phyloP scores from a whole-genome alignment of 1,284 basidiomycete species.

The Leccinum variabile region DNA sequence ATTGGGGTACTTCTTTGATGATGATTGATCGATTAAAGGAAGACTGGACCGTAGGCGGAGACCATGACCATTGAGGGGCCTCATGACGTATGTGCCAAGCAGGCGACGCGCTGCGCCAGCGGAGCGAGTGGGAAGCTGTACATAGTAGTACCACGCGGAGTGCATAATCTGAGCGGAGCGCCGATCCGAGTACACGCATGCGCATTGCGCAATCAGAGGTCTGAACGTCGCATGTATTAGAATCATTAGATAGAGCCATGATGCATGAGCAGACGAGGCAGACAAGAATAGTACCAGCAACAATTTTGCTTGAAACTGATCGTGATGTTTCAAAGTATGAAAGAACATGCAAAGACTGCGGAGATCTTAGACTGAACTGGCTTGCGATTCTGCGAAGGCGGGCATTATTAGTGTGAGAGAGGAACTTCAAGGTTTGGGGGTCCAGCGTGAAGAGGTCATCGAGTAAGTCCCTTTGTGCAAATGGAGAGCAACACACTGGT shows the following conservation, averaged over 20 bases:
- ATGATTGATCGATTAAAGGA: not conserved
- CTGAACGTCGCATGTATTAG: not conserved
- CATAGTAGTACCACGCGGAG: not conserved
- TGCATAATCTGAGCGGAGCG: not conserved
- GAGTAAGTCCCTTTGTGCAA: not conserved
- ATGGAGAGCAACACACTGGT: not conserved
- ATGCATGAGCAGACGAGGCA: constrained; percentile 6
- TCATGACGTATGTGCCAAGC: not conserved
- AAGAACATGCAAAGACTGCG: constrained; percentile 11
- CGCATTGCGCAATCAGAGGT: not conserved
- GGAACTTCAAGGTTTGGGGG: not conserved
- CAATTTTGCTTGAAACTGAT: not conserved
- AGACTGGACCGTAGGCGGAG: not conserved
- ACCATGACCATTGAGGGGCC: not conserved
- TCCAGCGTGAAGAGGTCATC: not conserved
- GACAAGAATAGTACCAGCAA: constrained; percentile 16
- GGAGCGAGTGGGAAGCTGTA: not conserved
- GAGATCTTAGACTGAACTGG: not conserved
- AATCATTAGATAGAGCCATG: not conserved
- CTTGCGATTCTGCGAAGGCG: not conserved
- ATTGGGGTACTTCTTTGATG: not conserved
- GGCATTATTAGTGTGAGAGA: not conserved
- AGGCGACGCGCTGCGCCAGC: not conserved
- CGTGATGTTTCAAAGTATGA: constrained; percentile 7
- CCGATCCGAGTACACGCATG: not conserved